Percentiles rank a stretch among this genome's conserved stretches.
Conservation (phyloP, 805 yeast species). For the Suhomyces sp. region DNA sequence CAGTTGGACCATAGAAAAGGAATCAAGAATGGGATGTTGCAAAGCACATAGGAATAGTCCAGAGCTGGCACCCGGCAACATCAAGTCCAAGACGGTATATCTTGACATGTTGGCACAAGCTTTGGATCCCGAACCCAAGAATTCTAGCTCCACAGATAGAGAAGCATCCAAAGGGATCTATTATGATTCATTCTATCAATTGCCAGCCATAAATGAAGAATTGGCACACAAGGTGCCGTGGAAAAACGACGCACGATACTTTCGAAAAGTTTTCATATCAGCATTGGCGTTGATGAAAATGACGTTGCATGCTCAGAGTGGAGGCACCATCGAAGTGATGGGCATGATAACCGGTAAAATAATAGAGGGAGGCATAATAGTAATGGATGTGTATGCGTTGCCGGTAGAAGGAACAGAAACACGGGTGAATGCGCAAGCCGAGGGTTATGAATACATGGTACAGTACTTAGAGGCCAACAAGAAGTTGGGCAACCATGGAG, state of each 20-base stretch:
- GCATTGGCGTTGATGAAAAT: constrained; percentile 71
- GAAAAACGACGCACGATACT: constrained; percentile 57
- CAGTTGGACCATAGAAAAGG: neutral
- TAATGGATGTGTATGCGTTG: constrained; percentile 77
- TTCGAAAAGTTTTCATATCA: constrained; percentile 61
- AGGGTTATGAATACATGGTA: constrained; percentile 94
- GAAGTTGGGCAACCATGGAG: constrained; percentile 39
- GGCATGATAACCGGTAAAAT: constrained; percentile 89
- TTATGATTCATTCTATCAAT: constrained; percentile 3
- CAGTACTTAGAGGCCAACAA: constrained; percentile 62
- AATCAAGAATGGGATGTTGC: neutral
- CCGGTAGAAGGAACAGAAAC: constrained; percentile 98
- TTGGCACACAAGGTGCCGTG: constrained; percentile 42
- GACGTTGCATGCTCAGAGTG: constrained; percentile 75
- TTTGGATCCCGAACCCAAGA: neutral
- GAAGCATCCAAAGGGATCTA: constrained; percentile 54
- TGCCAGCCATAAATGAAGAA: constrained; percentile 11
- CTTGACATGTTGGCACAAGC: constrained; percentile 3
- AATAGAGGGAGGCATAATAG: constrained; percentile 52
- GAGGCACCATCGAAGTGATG: constrained; percentile 90
- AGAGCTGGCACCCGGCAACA: neutral
- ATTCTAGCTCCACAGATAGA: neutral
- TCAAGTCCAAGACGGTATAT: neutral
- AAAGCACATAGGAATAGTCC: neutral
- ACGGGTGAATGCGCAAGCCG: constrained; percentile 89